A percentile compares a stretch with the other conserved stretches of the same genome.
These are phyloP conservation scores for Lyophyllum semitale DNA, from an alignment of 768 basidiomycete genomes.

Conservation along the genomic window DNA sequence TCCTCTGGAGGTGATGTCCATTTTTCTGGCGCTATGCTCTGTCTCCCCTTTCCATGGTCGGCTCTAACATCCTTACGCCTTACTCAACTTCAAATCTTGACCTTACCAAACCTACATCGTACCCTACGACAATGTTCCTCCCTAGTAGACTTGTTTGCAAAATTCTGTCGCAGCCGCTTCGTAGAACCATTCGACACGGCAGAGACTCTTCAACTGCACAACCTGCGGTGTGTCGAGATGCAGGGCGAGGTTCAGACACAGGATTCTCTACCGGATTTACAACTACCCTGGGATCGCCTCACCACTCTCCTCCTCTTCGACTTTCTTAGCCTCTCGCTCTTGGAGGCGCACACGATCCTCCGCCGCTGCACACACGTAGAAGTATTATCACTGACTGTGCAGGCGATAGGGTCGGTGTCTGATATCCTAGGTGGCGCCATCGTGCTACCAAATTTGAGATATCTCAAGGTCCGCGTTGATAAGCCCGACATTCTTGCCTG, in stretches of 20 bases:
- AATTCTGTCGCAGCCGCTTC: background rate
- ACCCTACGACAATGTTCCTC: background rate
- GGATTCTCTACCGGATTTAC: background rate
- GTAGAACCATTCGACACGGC: background rate
- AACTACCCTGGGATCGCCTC: background rate
- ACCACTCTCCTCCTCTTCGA: background rate
- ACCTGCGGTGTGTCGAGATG: background rate
- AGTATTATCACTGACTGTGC: too few relatives aligned
- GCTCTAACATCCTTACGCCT: background rate
- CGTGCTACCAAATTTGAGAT: too few relatives aligned
- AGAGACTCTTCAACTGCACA: background rate
- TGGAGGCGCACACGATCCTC: too few relatives aligned
- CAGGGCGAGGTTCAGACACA: background rate
- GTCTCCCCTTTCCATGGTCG: background rate
- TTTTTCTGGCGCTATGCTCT: background rate
- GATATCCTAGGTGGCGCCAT: too few relatives aligned
- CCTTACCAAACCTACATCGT: background rate
- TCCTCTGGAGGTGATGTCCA: background rate
- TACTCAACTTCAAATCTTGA: background rate
- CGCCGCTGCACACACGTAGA: too few relatives aligned
- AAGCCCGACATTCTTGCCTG: too few relatives aligned
- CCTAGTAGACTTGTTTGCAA: background rate
- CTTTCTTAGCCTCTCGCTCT: too few relatives aligned
- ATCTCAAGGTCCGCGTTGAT: too few relatives aligned
- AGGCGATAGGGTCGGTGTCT: too few relatives aligned